Percentiles rank a stretch among this genome's conserved stretches.
phyloP scores from a whole-genome alignment of 2,329 filamentous ascomycete genomes.

The Aaosphaeria pasadenensis region DNA sequence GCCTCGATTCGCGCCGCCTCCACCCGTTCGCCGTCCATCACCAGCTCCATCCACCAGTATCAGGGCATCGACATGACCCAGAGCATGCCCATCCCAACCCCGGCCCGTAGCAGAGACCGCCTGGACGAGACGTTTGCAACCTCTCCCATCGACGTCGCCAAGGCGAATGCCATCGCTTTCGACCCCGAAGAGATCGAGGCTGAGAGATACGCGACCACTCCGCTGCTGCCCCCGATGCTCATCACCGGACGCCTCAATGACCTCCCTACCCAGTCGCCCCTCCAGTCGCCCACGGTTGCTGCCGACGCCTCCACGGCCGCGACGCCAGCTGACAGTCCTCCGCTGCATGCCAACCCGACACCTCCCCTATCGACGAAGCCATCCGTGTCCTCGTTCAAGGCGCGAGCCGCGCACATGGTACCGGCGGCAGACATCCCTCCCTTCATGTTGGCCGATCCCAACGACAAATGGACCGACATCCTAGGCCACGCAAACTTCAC shows the following conservation, averaged over 20 bases:
- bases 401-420: conserved; percentile 43
- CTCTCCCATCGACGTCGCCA: conserved; percentile 33
- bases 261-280: conserved; percentile 68
- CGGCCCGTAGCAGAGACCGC: conserved; percentile 29
- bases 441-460: conserved; percentile 65
- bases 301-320: conserved; percentile 44
- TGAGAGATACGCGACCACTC: conserved; percentile 71
- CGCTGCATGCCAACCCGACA: conserved; percentile 52
- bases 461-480: conserved; percentile 79
- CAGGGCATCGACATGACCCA: conserved; percentile 37
- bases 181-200: conserved; percentile 49
- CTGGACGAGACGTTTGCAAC: conserved; percentile 25
- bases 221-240: conserved; percentile 79
- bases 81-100: conserved; percentile 19
- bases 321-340: conserved; percentile 49
- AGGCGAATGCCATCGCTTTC: conserved; percentile 46
- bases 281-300: conserved; percentile 79
- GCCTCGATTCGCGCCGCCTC: conserved; percentile 52
- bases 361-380: conserved; percentile 75
- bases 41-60: conserved; percentile 53
- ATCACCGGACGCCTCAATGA: conserved; percentile 54
- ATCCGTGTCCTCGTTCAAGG: conserved; percentile 71
- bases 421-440: conserved; percentile 58
- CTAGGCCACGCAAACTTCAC: conserved; percentile 93
- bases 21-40: conserved; percentile 76